Conservation (phyloP, 1,139 yeast species). For the Ogataea hybrid region DNA sequence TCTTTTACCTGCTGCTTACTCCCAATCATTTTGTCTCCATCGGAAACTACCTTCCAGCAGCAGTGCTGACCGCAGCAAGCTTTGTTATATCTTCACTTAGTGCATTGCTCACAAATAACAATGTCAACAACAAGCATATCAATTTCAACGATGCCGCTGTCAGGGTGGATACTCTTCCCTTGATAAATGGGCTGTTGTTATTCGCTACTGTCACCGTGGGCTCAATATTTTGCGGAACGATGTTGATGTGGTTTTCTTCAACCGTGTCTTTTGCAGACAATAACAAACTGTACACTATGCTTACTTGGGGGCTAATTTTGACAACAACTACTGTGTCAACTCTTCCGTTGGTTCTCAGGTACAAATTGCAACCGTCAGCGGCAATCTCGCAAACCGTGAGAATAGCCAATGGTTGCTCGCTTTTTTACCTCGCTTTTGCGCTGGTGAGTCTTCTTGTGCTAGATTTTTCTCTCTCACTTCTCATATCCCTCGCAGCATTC, state of each 20-base stretch:
- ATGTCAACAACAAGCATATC: slow-evolving; percentile 19
- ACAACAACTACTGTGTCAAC: too few species aligned
- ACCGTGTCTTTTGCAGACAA: slow-evolving; percentile 11
- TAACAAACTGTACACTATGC: too few species aligned
- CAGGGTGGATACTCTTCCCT: slow-evolving; percentile 16
- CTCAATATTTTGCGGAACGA: slow-evolving; percentile 20
- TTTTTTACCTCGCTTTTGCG: too few species aligned
- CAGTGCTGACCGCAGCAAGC: slow-evolving; percentile 66
- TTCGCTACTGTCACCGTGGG: slow-evolving; percentile 14
- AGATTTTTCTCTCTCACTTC: too few species aligned
- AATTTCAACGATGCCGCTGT: slow-evolving; percentile 5
- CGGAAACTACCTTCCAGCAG: slow-evolving; percentile 90
- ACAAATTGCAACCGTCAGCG: too few species aligned
- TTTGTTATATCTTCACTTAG: slow-evolving; percentile 73
- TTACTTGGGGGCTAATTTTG: too few species aligned
- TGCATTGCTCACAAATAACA: slow-evolving; percentile 45
- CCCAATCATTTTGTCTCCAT: slow-evolving; percentile 85
- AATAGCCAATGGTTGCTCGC: too few species aligned
- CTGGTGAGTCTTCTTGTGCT: too few species aligned
- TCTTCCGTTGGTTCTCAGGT: too few species aligned
- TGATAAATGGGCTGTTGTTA: slow-evolving; percentile 22
- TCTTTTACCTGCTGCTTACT: slow-evolving; percentile 80
- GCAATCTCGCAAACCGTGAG: too few species aligned
- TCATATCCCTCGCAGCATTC: slow-evolving; percentile 62
- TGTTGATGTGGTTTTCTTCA: slow-evolving; percentile 12